Evolutionary conservation across 164 flowering plant species (phyloP).

Genomic region (Chloranthus sessilifolius): DNA sequence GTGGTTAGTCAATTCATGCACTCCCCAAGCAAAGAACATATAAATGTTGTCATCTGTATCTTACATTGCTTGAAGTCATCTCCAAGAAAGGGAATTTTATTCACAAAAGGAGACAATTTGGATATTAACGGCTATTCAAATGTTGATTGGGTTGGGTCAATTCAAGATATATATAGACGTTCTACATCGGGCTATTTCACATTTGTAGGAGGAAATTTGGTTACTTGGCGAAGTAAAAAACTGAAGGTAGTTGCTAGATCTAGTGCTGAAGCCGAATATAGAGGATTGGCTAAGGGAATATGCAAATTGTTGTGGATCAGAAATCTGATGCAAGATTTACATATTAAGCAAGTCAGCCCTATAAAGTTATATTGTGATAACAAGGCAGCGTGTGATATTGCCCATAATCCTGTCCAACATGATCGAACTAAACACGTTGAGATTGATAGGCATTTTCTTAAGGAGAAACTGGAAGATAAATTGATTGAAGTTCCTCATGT

Average conservation of each 20-base stretch:
- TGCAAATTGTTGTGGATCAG: not conserved
- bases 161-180: not conserved
- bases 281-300: not conserved
- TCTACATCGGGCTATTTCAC: not conserved
- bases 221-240: not conserved
- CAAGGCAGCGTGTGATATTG: too few relatives aligned
- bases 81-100: conserved; percentile 4
- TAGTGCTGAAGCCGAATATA: not conserved
- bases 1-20: conserved; percentile 1
- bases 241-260: not conserved
- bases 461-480: too few relatives aligned
- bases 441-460: not conserved
- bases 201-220: not conserved
- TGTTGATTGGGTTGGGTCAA: conserved; percentile 2
- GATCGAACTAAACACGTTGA: not conserved
- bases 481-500: not conserved
- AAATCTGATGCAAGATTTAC: not conserved
- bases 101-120: conserved; percentile 7
- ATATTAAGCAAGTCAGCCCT: not conserved
- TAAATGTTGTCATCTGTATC: not conserved
- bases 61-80: conserved; percentile 1
- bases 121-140: conserved; percentile 1
- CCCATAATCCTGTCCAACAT: not conserved
- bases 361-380: not conserved
- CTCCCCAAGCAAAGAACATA: conserved; percentile 3